Conservation (phyloP, 23 red algal species). For the Gracilaria domingensis region DNA sequence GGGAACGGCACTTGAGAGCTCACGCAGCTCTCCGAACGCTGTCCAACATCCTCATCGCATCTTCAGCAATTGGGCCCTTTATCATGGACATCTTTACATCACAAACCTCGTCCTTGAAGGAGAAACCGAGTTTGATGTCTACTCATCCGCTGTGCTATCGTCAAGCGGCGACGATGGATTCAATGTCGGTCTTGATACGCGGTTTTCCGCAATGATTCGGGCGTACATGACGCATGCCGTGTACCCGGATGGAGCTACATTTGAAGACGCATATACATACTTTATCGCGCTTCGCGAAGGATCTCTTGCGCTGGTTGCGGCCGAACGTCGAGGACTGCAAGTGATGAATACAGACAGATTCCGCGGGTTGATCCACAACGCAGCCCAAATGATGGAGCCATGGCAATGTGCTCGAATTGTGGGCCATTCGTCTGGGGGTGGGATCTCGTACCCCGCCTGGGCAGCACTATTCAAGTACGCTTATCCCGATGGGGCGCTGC, state of each 20-base stretch:
- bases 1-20: constrained; percentile 21
- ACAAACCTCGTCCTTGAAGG: constrained; percentile 44
- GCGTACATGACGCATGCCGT: constrained; percentile 54
- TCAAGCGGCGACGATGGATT: constrained; percentile 34
- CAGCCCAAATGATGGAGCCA: constrained; percentile 52
- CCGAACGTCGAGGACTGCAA: background rate
- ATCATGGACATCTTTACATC: constrained; percentile 64
- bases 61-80: constrained; percentile 65
- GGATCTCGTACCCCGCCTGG: constrained; percentile 40
- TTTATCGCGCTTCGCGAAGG: constrained; percentile 66
- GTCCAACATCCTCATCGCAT: constrained; percentile 57
- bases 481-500: constrained; percentile 49
- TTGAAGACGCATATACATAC: constrained; percentile 69
- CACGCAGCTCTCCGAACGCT: constrained; percentile 45
- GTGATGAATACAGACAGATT: constrained; percentile 53
- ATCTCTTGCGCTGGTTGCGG: constrained; percentile 37
- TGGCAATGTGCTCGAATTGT: constrained; percentile 54
- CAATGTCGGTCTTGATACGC: constrained; percentile 21
- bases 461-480: constrained; percentile 48
- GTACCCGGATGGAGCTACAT: constrained; percentile 58
- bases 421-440: constrained; percentile 60
- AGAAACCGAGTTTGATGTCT: constrained; percentile 41
- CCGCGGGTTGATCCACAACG: constrained; percentile 51
- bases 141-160: constrained; percentile 33
- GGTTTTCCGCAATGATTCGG: constrained; percentile 30